phyloP scores from a whole-genome alignment of 805 yeast species.

The Saccharomycopsis fermentans region DNA sequence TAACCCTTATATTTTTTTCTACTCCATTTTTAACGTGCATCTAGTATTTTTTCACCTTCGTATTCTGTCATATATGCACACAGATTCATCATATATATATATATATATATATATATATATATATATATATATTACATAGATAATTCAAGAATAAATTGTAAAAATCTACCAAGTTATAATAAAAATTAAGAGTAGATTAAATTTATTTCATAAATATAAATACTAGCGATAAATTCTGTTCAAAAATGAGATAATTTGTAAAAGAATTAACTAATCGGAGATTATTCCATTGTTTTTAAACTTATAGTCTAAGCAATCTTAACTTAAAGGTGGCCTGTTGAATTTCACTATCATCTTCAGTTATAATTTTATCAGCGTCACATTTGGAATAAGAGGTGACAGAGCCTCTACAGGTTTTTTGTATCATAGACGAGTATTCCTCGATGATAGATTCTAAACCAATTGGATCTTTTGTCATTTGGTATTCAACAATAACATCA shows the following conservation, averaged over 20 bases:
- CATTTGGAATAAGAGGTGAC: constrained; percentile 34
- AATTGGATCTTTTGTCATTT: constrained; percentile 51
- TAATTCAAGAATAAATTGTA: too few species aligned
- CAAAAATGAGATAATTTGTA: neutral
- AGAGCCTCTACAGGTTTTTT: constrained; percentile 64
- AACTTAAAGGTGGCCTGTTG: constrained; percentile 72
- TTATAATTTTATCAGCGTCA: constrained; percentile 42
- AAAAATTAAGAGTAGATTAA: too few species aligned
- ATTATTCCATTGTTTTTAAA: neutral
- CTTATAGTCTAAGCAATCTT: constrained; percentile 60
- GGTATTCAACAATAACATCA: constrained; percentile 81
- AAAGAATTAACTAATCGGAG: neutral
- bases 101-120: too few species aligned
- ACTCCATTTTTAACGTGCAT: too few species aligned
- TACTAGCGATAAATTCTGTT: neutral
- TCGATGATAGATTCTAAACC: constrained; percentile 51
- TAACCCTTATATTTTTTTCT: neutral
- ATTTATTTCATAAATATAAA: neutral
- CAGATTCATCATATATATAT: too few species aligned
- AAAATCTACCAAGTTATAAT: too few species aligned
- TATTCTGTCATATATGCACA: too few species aligned
- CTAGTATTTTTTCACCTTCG: too few species aligned
- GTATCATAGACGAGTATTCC: constrained; percentile 55
- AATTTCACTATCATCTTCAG: constrained; percentile 79
- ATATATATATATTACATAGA: too few species aligned